Conservation (phyloP, 2,329 filamentous ascomycete genomes). For the Alternaria brassicae region DNA sequence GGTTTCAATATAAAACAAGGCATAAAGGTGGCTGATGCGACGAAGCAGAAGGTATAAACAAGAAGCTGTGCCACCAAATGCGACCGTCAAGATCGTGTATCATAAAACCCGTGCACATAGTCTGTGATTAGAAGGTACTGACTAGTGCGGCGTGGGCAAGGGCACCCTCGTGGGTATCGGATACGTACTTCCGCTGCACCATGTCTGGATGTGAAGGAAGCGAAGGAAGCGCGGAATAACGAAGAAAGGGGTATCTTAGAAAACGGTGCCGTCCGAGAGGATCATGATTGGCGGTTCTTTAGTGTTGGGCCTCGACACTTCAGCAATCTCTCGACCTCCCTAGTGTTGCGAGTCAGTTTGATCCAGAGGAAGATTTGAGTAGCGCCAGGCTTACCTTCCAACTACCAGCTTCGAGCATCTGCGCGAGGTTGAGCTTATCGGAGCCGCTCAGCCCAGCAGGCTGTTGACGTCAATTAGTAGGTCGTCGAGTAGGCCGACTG, state of each 20-base stretch:
- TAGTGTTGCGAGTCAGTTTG: constrained; percentile 39
- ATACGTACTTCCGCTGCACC: constrained; percentile 25
- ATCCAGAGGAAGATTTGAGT: neutral
- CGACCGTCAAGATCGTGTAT: constrained; percentile 40
- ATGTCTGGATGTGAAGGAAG: constrained; percentile 27
- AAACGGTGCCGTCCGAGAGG: constrained; percentile 93
- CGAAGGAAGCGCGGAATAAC: constrained; percentile 33
- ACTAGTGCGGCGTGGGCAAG: constrained; percentile 11
- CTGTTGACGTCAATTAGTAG: constrained; percentile 73
- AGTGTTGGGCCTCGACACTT: constrained; percentile 93
- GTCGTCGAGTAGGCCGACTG: constrained; percentile 76
- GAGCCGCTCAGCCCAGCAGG: constrained; percentile 72
- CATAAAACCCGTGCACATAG: constrained; percentile 27
- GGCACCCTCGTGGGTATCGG: constrained; percentile 16
- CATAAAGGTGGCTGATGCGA: constrained; percentile 11
- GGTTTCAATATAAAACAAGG: constrained; percentile 1
- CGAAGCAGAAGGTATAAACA: constrained; percentile 27
- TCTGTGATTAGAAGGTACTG: constrained; percentile 26
- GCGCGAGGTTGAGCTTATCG: constrained; percentile 77
- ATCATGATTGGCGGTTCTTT: constrained; percentile 97
- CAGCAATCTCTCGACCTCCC: constrained; percentile 95
- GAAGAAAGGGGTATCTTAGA: constrained; percentile 65
- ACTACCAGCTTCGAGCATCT: constrained; percentile 93
- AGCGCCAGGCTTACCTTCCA: constrained; percentile 80
- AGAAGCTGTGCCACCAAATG: constrained; percentile 28